A percentile compares a stretch with the other conserved stretches of the same genome.
These are phyloP conservation scores for Vigna unguiculata DNA, from an alignment of 306 rosid genomes.

Conservation along the genomic window DNA sequence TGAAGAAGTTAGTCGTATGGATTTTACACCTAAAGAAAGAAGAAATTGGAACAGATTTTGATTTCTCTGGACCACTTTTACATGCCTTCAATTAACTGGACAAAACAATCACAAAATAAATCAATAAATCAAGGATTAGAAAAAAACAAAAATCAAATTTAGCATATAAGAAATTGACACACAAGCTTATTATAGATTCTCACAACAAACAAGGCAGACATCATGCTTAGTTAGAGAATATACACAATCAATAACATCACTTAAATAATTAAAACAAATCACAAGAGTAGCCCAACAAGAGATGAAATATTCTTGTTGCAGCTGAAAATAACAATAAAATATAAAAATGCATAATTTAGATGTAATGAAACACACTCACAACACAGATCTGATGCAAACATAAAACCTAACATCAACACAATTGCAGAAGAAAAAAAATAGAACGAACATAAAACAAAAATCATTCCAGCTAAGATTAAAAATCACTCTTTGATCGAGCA, in stretches of 20 bases:
- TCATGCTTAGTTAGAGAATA: background rate
- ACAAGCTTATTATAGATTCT: background rate
- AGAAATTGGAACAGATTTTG: constrained; percentile 51
- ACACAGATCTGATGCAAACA: constrained; percentile 37
- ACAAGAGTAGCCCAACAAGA: background rate
- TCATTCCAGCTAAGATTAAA: background rate
- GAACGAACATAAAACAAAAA: background rate
- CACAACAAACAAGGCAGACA: background rate
- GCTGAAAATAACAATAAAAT: background rate
- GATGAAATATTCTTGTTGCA: background rate
- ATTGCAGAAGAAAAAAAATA: background rate
- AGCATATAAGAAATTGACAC: background rate
- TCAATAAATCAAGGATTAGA: background rate
- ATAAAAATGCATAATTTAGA: background rate
- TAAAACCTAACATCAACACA: background rate
- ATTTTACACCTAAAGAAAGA: constrained; percentile 41
- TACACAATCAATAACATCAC: background rate
- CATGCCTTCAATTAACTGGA: constrained; percentile 59
- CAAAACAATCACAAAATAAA: background rate
- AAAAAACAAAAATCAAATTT: background rate
- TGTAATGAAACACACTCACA: background rate
- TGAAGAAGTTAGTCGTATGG: constrained; percentile 41
- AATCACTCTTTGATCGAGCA: background rate
- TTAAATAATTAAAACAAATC: background rate
- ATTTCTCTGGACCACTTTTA: constrained; percentile 60